These are phyloP conservation scores for Candida ovalis DNA, from an alignment of 805 yeast genomes.

Conservation along the genomic window DNA sequence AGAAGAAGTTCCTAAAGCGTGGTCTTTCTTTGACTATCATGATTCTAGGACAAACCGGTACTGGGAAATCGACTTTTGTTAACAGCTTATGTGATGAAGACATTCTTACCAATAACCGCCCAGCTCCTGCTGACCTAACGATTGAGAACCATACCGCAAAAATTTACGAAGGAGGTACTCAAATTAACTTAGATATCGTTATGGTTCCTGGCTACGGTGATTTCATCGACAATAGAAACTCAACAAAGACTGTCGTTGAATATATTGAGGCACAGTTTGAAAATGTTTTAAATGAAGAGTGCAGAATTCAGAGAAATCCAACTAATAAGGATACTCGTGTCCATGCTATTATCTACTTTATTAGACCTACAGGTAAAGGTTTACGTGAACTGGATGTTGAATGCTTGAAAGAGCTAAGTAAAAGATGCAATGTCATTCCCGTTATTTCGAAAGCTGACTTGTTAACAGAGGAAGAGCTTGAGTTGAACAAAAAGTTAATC, in stretches of 20 bases:
- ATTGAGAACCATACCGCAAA: slow-evolving; percentile 31
- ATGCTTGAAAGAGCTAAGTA: slow-evolving; percentile 62
- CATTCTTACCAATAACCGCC: slow-evolving; percentile 39
- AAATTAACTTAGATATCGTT: slow-evolving; percentile 59
- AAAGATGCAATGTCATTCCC: slow-evolving; percentile 77
- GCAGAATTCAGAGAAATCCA: slow-evolving; percentile 46
- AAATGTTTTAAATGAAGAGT: slow-evolving; percentile 69
- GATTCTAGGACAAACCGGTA: slow-evolving; percentile 55
- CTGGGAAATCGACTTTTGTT: slow-evolving; percentile 75
- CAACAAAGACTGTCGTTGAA: slow-evolving; percentile 57
- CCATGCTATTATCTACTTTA: slow-evolving; percentile 82
- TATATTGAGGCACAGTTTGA: slow-evolving; percentile 76
- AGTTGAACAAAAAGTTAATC: slow-evolving; percentile 41
- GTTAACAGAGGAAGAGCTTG: slow-evolving; percentile 50
- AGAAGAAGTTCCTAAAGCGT: slow-evolving; percentile 46
- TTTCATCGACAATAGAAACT: slow-evolving; percentile 55
- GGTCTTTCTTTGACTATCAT: slow-evolving; percentile 46
- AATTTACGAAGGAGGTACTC: slow-evolving; percentile 44
- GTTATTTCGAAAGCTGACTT: slow-evolving; percentile 79
- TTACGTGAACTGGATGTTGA: slow-evolving; percentile 66
- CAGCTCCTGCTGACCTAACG: slow-evolving; percentile 29
- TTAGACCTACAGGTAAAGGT: slow-evolving; percentile 66
- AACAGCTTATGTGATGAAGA: slow-evolving; percentile 69
- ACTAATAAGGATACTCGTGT: slow-evolving; percentile 60
- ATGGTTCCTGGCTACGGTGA: slow-evolving; percentile 73